Conservation (phyloP, 768 basidiomycete species). For the Harrya chromipes region DNA sequence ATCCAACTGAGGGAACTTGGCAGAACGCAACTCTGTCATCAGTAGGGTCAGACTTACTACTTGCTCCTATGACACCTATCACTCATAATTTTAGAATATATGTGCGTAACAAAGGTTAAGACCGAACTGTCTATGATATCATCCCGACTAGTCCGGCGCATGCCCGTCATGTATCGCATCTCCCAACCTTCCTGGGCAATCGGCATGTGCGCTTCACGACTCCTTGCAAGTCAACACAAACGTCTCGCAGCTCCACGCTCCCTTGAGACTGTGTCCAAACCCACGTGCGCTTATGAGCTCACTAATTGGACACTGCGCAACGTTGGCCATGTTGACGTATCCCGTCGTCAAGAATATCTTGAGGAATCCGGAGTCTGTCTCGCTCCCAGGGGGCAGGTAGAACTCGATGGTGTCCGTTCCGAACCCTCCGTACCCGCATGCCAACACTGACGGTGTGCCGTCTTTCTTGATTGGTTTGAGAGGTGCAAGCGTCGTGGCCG, state of each 20-base stretch:
- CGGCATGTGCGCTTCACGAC: not conserved
- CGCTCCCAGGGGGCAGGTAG: not conserved
- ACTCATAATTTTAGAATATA: too few relatives aligned
- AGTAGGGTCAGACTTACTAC: too few relatives aligned
- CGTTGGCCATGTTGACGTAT: constrained; percentile 18
- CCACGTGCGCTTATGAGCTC: not conserved
- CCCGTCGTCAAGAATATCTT: constrained; percentile 19
- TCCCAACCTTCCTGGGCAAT: not conserved
- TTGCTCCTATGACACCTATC: too few relatives aligned
- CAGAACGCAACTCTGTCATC: too few relatives aligned
- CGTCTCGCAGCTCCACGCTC: constrained; percentile 17
- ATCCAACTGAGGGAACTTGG: too few relatives aligned
- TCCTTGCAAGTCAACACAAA: constrained; percentile 17
- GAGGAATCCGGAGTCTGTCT: constrained; percentile 19
- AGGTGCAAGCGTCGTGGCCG: constrained; percentile 5
- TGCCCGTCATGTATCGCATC: not conserved
- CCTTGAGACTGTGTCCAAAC: not conserved
- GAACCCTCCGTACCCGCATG: constrained; percentile 20
- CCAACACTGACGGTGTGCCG: constrained; percentile 12
- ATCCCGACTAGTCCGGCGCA: not conserved
- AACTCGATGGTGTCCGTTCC: constrained; percentile 19
- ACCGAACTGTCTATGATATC: too few relatives aligned
- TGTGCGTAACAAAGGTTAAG: too few relatives aligned
- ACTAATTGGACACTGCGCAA: constrained; percentile 7
- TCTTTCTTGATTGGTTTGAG: not conserved